These are phyloP conservation scores for Closterium sp. DNA, from an alignment of 139 green algal species.

Conservation along the genomic window DNA sequence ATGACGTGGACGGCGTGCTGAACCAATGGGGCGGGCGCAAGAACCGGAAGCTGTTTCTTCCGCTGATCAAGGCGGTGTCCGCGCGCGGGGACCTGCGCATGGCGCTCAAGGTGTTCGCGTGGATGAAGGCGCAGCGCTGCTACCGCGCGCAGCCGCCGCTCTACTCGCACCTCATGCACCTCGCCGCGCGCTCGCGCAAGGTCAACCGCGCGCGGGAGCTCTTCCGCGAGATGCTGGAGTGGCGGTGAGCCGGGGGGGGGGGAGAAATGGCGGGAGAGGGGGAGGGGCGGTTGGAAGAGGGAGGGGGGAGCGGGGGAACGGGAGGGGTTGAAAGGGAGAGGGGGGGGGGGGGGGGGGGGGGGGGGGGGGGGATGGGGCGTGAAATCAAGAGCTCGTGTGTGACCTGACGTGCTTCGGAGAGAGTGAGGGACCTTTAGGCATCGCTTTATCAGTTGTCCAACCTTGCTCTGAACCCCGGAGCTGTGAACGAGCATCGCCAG, in stretches of 20 bases:
- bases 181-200: not conserved
- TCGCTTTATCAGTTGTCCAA: no score
- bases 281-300: not conserved
- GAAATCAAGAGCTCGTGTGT: no score
- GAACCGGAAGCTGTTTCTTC: constrained; percentile 9
- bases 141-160: not conserved
- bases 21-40: constrained; percentile 14
- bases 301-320: no score
- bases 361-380: not conserved
- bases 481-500: no score
- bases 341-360: no score
- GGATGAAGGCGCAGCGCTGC: constrained; percentile 9
- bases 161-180: not conserved
- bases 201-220: constrained; percentile 1
- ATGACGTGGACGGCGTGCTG: constrained; percentile 19
- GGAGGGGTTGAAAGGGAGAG: not conserved
- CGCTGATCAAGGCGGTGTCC: constrained; percentile 14
- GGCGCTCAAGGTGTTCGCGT: constrained; percentile 2
- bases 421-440: no score
- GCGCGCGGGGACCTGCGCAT: not conserved
- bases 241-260: not conserved
- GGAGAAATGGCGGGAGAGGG: no score
- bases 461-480: no score
- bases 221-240: constrained; percentile 13
- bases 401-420: no score